Base-by-base conservation (phyloP, 2,329 filamentous ascomycete genomes). In the Fusarium sterilihyphosum region DNA sequence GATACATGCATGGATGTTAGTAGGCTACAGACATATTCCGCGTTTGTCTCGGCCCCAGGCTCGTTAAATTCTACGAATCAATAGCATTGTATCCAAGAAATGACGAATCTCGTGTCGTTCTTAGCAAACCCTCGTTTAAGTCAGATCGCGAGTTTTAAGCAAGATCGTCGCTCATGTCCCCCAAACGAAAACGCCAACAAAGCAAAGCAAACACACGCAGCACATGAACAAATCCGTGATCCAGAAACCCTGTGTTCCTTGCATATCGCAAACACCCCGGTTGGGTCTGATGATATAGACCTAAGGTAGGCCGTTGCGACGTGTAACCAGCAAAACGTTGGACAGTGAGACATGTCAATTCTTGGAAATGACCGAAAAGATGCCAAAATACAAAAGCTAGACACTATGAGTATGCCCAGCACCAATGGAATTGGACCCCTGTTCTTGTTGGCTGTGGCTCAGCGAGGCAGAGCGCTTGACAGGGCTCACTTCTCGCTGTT, bases 361-460 rank as follows among this genome's bases (percentile, higher is more conserved):
- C 56, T 52, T 50, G 70, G 65, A 62, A 73, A 61, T 66, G 64
- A 61, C 64, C 70, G 35, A 65, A 65, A 65, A 59, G 31, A 50
- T 54, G 40, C 38, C 38, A 54, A 52, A 52, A n/a, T 41, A 20
- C 52, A 53, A 58, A 29, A 26, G 9, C 6, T 5, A 29, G 14
- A 59, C 22, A 68, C 26, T 73, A 70, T 56, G 41, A 74, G 52
- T 73, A 71, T 73, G 72, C 72, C 73, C 72, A 70, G 72, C 70
- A 59, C 38, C 49, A 61, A 46, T 17, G 29, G 56, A 49, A 59
- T 29, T 40, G 37, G 40, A 29, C 40, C 69, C 73, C 61, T 73
- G 73, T 24, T 41, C 35, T 29, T 29, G 35, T 44, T 54, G 59
- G 47, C 41, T 63, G 73, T 75, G 73, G 73, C 73, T 75, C 58